Evolutionary conservation across 139 green algal genomes (phyloP).

Genomic region (Ulvella scutata): DNA sequence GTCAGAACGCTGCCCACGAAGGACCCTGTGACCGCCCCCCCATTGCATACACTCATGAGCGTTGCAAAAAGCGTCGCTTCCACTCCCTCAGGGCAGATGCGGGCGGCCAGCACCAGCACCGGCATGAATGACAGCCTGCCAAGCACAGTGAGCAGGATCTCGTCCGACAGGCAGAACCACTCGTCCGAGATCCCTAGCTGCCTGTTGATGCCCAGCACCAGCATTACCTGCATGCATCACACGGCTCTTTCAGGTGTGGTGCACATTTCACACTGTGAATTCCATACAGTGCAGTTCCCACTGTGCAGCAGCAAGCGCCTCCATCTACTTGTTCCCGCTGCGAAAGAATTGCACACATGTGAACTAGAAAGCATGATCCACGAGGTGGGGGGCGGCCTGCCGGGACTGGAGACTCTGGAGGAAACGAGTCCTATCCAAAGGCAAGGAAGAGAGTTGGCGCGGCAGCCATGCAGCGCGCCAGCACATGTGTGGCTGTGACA

Average conservation of each 20-base stretch:
- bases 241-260: neutral
- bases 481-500: too few species aligned
- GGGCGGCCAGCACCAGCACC: constrained; percentile 82
- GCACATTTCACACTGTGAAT: too few species aligned
- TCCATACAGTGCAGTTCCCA: too few species aligned
- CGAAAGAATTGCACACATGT: too few species aligned
- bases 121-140: constrained; percentile 91
- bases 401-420: too few species aligned
- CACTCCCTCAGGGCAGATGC: constrained; percentile 65
- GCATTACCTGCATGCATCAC: constrained; percentile 11
- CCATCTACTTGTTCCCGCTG: too few species aligned
- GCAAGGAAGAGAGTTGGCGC: too few species aligned
- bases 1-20: constrained; percentile 53
- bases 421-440: too few species aligned
- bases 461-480: too few species aligned
- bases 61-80: constrained; percentile 95
- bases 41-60: constrained; percentile 88
- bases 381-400: too few species aligned
- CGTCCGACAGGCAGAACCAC: constrained; percentile 86
- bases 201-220: constrained; percentile 40
- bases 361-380: too few species aligned
- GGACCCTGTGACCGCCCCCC: constrained; percentile 22
- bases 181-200: constrained; percentile 55
- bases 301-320: too few species aligned
- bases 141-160: constrained; percentile 78